These are phyloP conservation scores for Microstroma glucosiphilum DNA, from an alignment of 1,284 basidiomycete genomes.

Conservation along the genomic window DNA sequence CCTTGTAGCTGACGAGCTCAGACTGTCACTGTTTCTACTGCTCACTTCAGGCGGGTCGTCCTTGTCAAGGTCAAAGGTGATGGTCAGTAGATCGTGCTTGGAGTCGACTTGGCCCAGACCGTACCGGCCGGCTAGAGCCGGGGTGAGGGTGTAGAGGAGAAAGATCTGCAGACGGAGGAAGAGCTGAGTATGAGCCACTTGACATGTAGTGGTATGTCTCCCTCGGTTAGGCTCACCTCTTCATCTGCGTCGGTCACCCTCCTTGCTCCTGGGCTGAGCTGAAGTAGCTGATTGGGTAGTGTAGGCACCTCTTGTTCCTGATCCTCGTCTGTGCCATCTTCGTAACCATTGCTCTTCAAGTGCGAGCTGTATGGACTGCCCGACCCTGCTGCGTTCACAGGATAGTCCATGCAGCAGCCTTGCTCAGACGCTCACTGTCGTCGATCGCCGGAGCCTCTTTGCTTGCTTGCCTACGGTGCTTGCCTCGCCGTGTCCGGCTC, in stretches of 20 bases:
- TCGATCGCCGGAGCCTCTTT: too few relatives aligned
- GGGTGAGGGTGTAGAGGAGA: constrained; percentile 16
- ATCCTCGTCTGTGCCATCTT: neutral
- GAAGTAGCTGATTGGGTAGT: neutral
- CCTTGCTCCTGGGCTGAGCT: constrained; percentile 2
- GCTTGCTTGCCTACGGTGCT: too few relatives aligned
- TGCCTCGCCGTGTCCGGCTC: too few relatives aligned
- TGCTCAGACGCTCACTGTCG: too few relatives aligned
- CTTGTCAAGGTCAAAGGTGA: constrained; percentile 11
- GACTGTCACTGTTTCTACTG: neutral
- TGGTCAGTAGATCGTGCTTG: constrained; percentile 19
- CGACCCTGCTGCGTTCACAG: too few relatives aligned
- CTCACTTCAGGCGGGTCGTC: neutral
- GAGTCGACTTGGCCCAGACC: constrained; percentile 31
- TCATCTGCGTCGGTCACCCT: constrained; percentile 18
- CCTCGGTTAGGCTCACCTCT: constrained; percentile 8
- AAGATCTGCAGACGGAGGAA: constrained; percentile 13
- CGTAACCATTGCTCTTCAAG: too few relatives aligned
- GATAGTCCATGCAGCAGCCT: too few relatives aligned
- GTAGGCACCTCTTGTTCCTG: neutral
- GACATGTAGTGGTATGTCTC: too few relatives aligned
- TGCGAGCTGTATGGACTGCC: too few relatives aligned
- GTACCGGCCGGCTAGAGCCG: constrained; percentile 6
- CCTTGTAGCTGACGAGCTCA: neutral
- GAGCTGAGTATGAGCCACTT: neutral